Evolutionary conservation across 2,329 filamentous ascomycete species (phyloP), one percentile per base, ranked within the genome.

Genomic region (Neurospora sp.): DNA sequence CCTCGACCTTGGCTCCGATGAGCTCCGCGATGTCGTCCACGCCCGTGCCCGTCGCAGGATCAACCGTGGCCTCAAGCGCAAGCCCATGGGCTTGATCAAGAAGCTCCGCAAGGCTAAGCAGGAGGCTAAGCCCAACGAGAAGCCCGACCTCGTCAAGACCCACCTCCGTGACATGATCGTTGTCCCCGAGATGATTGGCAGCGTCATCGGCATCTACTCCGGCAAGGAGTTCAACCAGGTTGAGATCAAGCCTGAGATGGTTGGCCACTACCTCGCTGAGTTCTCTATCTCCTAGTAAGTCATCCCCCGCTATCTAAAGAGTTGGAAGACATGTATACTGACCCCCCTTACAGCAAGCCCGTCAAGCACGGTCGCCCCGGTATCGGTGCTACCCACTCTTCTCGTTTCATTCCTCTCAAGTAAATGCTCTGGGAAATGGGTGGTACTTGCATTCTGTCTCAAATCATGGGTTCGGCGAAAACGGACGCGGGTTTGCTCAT

Each of bases 141-240:
- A 98, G 92, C 95, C 95, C 82, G 94, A 97, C 82, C 89, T 96
- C 81, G 95, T 98, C 88, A 97, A 97, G 92, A 99, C 95, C 74
- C 95, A 99, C 85, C 91, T 99, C 81, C 94, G 95, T 85, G 91
- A 99, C 88, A 99, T 99, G 96, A 97, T 99, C 84, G 91, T 99
- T 82, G 96, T 99, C 79, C 96, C 96, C 80, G 96, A 99, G 89
- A 98, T 99, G 96, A 99, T 99, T 82, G 96, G 96, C 80, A 92
- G 88, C 85, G 95, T 99, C 80, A 92, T 99, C 80, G 96, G 94
- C 83, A 96, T 99, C 88, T 99, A 99, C 92, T 97, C 93, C 77
- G 96, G 96, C 83, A 99, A 99, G 91, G 94, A 98, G 86, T 99
- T 99, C 92, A 99, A 99, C 91, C 95, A 97, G 89, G 94, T 99